These are phyloP conservation scores for Ceratocystis lukuohia DNA, from an alignment of 2,329 filamentous ascomycete species.

Conservation along the genomic window DNA sequence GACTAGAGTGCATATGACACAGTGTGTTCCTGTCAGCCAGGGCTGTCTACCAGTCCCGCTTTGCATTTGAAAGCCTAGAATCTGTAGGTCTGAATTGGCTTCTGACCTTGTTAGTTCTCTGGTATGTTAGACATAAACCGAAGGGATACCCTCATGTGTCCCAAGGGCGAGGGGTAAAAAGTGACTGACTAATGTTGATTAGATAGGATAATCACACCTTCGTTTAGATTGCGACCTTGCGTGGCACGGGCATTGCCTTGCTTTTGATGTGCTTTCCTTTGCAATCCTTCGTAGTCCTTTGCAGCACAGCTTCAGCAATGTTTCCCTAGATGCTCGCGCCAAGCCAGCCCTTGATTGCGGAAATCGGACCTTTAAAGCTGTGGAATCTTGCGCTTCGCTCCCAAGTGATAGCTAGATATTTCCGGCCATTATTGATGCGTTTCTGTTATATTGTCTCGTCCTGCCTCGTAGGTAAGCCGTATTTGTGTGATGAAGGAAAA, in stretches of 20 bases:
- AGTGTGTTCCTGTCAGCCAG: slow-evolving; percentile 1
- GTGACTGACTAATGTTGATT: not conserved
- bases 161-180: not conserved
- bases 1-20: not conserved
- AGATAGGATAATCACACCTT: not conserved
- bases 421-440: not conserved
- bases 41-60: not conserved
- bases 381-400: not conserved
- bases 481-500: not conserved
- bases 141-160: not conserved
- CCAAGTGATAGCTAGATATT: not conserved
- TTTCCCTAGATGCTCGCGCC: not conserved
- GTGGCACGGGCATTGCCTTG: not conserved
- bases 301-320: not conserved
- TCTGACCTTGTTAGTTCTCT: not conserved
- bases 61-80: not conserved
- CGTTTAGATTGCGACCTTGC: not conserved
- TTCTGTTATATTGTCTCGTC: not conserved
- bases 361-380: not conserved
- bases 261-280: not conserved
- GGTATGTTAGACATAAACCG: not conserved
- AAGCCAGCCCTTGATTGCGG: not conserved
- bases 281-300: no score
- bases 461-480: not conserved
- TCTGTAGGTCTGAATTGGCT: not conserved